A percentile compares a stretch with the other conserved stretches of the same genome.
Conservation (phyloP, 83 land plant species). For the Thuja plicata region DNA sequence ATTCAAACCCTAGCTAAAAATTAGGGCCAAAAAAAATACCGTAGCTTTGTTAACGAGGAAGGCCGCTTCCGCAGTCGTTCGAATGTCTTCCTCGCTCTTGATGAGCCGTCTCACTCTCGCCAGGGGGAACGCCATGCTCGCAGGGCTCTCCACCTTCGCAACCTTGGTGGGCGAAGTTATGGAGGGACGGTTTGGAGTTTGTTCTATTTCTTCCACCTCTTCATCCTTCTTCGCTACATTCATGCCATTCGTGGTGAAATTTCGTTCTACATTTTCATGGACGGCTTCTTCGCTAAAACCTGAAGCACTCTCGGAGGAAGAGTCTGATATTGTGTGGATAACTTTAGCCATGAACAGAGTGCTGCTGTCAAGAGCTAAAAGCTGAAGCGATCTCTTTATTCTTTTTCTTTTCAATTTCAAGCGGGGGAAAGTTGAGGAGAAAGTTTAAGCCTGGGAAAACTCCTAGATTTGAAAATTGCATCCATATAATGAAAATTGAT, state of each 20-base stretch:
- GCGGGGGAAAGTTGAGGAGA: not conserved
- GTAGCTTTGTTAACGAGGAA: constrained; percentile 16
- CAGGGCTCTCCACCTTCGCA: not conserved
- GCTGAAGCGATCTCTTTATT: not conserved
- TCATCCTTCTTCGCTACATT: not conserved
- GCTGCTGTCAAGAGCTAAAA: not conserved
- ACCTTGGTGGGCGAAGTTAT: not conserved
- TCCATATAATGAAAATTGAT: too few species aligned
- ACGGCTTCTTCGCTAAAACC: not conserved
- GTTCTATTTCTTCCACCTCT: not conserved
- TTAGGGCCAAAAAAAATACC: not conserved
- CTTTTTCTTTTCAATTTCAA: not conserved
- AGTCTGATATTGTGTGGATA: not conserved
- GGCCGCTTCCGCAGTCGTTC: not conserved
- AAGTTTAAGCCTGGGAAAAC: too few species aligned
- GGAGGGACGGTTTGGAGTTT: not conserved
- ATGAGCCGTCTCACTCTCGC: constrained; percentile 11
- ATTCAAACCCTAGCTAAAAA: not conserved
- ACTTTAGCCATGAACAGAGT: not conserved
- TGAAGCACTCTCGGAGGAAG: not conserved
- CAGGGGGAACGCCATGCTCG: constrained; percentile 1
- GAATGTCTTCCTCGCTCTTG: not conserved
- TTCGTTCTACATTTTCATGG: not conserved
- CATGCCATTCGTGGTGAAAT: not conserved
- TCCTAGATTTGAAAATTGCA: too few species aligned